Evolutionary conservation across 192 early-diverging fungal genomes (phyloP), one percentile per base, ranked within the genome.

Genomic region (Podila clonocystis): DNA sequence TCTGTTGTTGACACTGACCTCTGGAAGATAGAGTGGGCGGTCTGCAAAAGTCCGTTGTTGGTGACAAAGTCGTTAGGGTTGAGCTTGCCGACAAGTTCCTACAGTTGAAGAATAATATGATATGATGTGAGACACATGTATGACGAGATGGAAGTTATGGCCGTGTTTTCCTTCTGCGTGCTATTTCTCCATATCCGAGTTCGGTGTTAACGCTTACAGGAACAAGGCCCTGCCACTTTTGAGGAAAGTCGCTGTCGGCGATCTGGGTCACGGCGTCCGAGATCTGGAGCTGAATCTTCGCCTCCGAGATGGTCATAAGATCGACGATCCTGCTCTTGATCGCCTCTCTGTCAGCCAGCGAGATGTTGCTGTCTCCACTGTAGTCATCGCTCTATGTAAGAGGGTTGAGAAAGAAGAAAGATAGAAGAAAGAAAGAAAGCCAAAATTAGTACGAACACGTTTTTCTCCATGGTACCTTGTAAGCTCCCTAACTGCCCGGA

Each of bases 1-100:
- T 45, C 41, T 15, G 11, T 45, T 15, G 12, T 26, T 28, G 2
- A 8, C 2, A 55, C 50, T 50, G 78, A 93, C 88, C 91, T 90
- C 75, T 93, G 94, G 84, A 99, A 98, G 69, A 98, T 96, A 3
- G 95, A 95, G 80, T 98, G 98, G 3, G 96, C 95, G 4, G 97
- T 97, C 71, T 96, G 93, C 74, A 99, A 86, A 24, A 99, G 89
- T 59, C 94, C 96, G 65, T 95, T 93, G 84, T 99, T 99, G 60
- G 89, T 90, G 57, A 89, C 87, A 84, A 89, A 95, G 78, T 97
- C 94, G 6, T 87, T 87, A 1, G 89, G 82, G 65, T 87, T 94
- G 33, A 99, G 85, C 72, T 93, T 92, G 41, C 85, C 82, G 17
- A 96, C 89, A 62, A 99, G 82, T 71, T 91, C 89, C 88, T 91